These are phyloP conservation scores for Microstroma glucosiphilum DNA, from an alignment of 1,284 basidiomycete species.

Conservation along the genomic window DNA sequence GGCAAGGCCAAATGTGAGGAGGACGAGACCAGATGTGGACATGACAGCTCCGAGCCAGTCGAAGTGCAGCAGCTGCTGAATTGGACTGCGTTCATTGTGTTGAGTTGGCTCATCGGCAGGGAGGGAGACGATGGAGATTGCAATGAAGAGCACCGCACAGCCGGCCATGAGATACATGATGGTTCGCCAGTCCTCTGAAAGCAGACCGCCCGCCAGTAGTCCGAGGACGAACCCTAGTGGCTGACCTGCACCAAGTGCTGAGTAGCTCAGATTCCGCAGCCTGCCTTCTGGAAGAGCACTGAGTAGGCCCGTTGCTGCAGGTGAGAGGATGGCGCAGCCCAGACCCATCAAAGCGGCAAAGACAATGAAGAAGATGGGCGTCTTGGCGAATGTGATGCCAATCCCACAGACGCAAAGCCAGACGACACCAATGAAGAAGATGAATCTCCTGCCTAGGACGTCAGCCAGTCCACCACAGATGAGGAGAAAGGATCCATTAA, in stretches of 20 bases:
- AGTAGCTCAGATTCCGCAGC: constrained; percentile 45
- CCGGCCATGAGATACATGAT: constrained; percentile 61
- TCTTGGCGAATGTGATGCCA: constrained; percentile 42
- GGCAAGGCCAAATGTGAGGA: constrained; percentile 72
- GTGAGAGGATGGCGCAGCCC: constrained; percentile 25
- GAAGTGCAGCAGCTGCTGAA: constrained; percentile 49
- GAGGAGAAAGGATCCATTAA: constrained; percentile 59
- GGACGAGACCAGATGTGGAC: constrained; percentile 66
- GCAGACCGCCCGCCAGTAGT: constrained; percentile 62
- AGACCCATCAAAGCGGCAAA: constrained; percentile 42
- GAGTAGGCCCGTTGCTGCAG: constrained; percentile 44
- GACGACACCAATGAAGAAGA: constrained; percentile 54
- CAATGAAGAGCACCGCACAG: constrained; percentile 56
- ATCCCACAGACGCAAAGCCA: constrained; percentile 46
- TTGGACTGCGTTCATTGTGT: not conserved
- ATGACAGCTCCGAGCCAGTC: constrained; percentile 77
- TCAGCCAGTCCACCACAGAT: constrained; percentile 54
- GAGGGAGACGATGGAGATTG: constrained; percentile 56
- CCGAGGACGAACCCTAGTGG: constrained; percentile 62
- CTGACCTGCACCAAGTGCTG: constrained; percentile 59
- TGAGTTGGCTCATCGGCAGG: constrained; percentile 39
- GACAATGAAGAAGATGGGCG: constrained; percentile 40
- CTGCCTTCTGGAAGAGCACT: constrained; percentile 46
- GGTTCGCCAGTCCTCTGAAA: constrained; percentile 61
- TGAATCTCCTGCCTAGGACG: constrained; percentile 51